Evolutionary conservation across 2,329 filamentous ascomycete species (phyloP), one percentile per base, ranked within the genome.

Genomic region (Diaporthe velutina): DNA sequence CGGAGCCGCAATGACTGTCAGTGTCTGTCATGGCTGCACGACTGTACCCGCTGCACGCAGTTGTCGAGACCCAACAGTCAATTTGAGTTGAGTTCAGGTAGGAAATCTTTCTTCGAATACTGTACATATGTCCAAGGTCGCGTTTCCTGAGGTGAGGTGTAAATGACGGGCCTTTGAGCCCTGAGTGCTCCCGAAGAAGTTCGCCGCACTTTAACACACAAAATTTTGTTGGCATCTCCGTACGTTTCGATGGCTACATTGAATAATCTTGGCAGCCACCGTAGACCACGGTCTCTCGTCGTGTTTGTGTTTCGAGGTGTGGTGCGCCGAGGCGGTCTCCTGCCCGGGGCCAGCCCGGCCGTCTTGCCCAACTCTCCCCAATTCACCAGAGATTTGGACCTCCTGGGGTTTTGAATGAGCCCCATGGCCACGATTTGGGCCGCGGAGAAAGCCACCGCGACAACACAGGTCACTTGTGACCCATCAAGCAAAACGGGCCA

Each of bases 221-320:
- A 5, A 15, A 30, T 42, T 40, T 38, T n/a, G 17, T 54, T 40
- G 22, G 48, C 22, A 48, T 68, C 54, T 67, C 45, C 15, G 30
- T 52, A n/a, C 38, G 67, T 45, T 58, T 70, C 22, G 35, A 70
- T 35, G 25, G 40, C 25, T 58, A 25, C 38, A 12, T 1, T 45
- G 12, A 6, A 12, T 40, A 15, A 0, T 28, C 64, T 68, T 68
- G 64, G 64, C 48, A 38, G 45, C 25, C n/a, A 54, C 30, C n/a
- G 0, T 33, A n/a, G 58, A 42, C 30, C 45, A 45, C 22, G 70
- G 70, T 64, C 70, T 64, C 70, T 54, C 10, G 57, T 68, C 33
- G 15, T 54, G 70, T 25, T 64, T 55, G 45, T 58, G 57, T 55
- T 72, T 52, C 45, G 30, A 54, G 70, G 48, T 45, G 35, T 19